A percentile compares a stretch with the other conserved stretches of the same genome.
These are phyloP conservation scores for Xylariales sp. DNA, from an alignment of 2,329 filamentous ascomycete genomes.

Conservation along the genomic window DNA sequence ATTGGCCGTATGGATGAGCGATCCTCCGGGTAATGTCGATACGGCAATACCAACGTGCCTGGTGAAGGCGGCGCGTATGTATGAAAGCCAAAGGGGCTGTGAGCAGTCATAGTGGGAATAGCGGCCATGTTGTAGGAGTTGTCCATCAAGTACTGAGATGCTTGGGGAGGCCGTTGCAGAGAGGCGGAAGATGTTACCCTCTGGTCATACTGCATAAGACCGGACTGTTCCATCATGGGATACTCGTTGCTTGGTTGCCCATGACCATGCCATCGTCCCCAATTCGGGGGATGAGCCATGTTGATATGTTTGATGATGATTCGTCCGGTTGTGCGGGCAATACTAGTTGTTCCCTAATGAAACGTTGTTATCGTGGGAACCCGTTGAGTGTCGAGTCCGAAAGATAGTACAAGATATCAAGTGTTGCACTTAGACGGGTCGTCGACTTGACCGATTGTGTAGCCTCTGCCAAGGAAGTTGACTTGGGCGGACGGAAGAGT, in stretches of 20 bases:
- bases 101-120: conserved; percentile 36
- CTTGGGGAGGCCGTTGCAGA: conserved; percentile 38
- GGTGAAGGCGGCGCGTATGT: conserved; percentile 32
- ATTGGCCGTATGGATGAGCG: conserved; percentile 22
- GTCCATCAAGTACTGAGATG: conserved; percentile 43
- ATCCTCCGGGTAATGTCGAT: conserved; percentile 24
- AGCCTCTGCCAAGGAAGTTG: no score
- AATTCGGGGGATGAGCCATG: conserved; percentile 42
- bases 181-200: conserved; percentile 32
- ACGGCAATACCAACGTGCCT: conserved; percentile 18
- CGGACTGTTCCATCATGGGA: conserved; percentile 41
- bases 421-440: no score
- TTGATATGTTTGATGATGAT: no score
- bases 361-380: no score
- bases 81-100: conserved; percentile 39
- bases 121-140: conserved; percentile 39
- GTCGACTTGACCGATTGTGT: no score
- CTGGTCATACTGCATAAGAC: conserved; percentile 46
- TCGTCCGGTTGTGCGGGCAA: no score
- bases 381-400: no score
- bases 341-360: no score
- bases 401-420: no score
- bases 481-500: no score
- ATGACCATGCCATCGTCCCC: conserved; percentile 52
- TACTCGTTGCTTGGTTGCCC: conserved; percentile 38